Evolutionary conservation across 495 filamentous ascomycete species (phyloP).

Genomic region (Penicillium psychrofluorescens): DNA sequence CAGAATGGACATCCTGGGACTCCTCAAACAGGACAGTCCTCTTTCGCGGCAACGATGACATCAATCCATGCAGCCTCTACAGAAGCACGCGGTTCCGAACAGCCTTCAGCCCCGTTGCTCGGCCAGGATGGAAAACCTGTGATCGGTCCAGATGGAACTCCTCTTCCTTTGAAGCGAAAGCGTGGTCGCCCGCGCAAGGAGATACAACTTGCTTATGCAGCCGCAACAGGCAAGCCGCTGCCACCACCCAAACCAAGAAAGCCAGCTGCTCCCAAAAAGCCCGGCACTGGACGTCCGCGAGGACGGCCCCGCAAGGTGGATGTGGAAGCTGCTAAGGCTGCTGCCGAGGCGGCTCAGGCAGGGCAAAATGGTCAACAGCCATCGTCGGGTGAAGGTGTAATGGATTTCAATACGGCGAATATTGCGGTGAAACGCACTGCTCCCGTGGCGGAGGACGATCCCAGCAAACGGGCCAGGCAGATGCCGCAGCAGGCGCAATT

Average conservation of each 20-base stretch:
- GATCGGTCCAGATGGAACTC: conserved; percentile 23
- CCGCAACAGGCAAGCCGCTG: conserved; percentile 17
- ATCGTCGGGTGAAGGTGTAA: too few species aligned
- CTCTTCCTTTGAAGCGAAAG: conserved; percentile 26
- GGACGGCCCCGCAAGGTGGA: conserved; percentile 35
- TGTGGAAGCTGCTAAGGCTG: conserved; percentile 25
- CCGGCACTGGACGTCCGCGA: conserved; percentile 30
- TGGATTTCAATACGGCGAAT: conserved; percentile 4
- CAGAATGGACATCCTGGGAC: conserved; percentile 9
- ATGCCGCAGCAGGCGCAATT: conserved; percentile 19
- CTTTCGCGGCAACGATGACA: conserved; percentile 18
- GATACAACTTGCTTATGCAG: conserved; percentile 23
- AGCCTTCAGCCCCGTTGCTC: conserved; percentile 14
- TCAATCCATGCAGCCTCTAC: conserved; percentile 7
- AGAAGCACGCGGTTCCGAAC: background rate
- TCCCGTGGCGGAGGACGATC: conserved; percentile 19
- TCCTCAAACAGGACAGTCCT: conserved; percentile 13
- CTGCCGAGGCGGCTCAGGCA: conserved; percentile 13
- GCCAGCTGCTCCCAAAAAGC: conserved; percentile 13
- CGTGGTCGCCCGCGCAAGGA: conserved; percentile 36
- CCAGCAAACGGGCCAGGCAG: conserved; percentile 25
- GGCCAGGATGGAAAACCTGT: conserved; percentile 21
- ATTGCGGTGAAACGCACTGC: conserved; percentile 19
- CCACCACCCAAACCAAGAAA: conserved; percentile 13
- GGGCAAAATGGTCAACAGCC: background rate